These are phyloP conservation scores for Hydnomerulius pinastri DNA, from an alignment of 768 basidiomycete species.

Conservation along the genomic window DNA sequence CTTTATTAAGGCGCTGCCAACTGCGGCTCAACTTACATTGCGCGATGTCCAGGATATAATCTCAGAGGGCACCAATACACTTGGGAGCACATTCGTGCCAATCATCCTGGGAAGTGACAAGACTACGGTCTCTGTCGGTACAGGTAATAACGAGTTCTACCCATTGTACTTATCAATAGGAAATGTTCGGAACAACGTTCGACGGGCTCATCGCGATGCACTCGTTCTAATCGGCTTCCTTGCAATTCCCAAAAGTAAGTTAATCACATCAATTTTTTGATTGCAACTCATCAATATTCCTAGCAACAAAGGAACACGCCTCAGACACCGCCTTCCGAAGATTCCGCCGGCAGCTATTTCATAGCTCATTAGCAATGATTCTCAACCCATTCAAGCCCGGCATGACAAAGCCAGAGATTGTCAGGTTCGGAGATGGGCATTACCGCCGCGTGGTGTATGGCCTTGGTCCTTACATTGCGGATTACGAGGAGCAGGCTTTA, in stretches of 20 bases:
- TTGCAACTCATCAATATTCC: background rate
- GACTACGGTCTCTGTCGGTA: slow-evolving; percentile 13
- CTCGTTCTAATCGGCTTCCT: slow-evolving; percentile 30
- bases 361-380: slow-evolving; percentile 29
- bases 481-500: slow-evolving; percentile 41
- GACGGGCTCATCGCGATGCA: slow-evolving; percentile 5
- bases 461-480: slow-evolving; percentile 40
- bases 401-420: slow-evolving; percentile 30
- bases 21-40: background rate
- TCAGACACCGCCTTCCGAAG: slow-evolving; percentile 20
- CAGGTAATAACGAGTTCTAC: slow-evolving; percentile 10
- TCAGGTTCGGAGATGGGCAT: slow-evolving; percentile 32
- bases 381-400: slow-evolving; percentile 22
- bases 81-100: slow-evolving; percentile 12
- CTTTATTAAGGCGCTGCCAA: background rate
- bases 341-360: slow-evolving; percentile 35
- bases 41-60: slow-evolving; percentile 6
- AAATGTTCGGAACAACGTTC: slow-evolving; percentile 8
- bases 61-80: slow-evolving; percentile 7
- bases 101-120: slow-evolving; percentile 14
- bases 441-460: slow-evolving; percentile 32
- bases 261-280: background rate
- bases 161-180: slow-evolving; percentile 12
- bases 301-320: slow-evolving; percentile 14
- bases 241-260: slow-evolving; percentile 32